These are phyloP conservation scores for Aspergillus caelatus DNA, from an alignment of 2,329 filamentous ascomycete species.

Conservation along the genomic window DNA sequence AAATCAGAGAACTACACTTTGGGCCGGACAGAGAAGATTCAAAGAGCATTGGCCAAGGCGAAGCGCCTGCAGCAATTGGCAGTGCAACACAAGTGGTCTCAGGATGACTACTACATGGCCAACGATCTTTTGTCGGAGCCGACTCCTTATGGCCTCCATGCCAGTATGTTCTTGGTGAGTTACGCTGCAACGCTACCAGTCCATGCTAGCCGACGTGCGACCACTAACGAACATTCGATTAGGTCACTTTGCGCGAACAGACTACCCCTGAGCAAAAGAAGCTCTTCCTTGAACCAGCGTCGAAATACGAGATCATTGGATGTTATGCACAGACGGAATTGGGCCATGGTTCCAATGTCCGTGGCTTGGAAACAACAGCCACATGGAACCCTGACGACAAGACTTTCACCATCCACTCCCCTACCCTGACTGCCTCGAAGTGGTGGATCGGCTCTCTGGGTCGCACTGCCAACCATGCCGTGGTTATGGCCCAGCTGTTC, in stretches of 20 bases:
- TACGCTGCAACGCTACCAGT: too few species aligned
- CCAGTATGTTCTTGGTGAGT: constrained; percentile 67
- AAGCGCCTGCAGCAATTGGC: constrained; percentile 71
- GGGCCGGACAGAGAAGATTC: constrained; percentile 69
- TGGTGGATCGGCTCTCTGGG: constrained; percentile 86
- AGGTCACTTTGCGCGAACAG: constrained; percentile 72
- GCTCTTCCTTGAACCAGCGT: constrained; percentile 69
- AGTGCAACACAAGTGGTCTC: constrained; percentile 67
- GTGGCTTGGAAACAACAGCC: constrained; percentile 71
- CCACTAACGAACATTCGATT: constrained; percentile 16
- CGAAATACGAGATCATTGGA: constrained; percentile 72
- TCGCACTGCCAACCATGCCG: constrained; percentile 73
- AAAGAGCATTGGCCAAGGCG: constrained; percentile 68
- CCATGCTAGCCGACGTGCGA: not conserved
- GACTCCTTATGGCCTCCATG: constrained; percentile 73
- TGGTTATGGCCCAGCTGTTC: constrained; percentile 77
- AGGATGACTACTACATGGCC: constrained; percentile 66
- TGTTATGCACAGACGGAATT: constrained; percentile 83
- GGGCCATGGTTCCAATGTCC: constrained; percentile 76
- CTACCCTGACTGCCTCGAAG: constrained; percentile 73
- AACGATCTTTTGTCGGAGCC: constrained; percentile 73
- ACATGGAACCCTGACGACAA: constrained; percentile 74
- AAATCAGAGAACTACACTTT: constrained; percentile 78
- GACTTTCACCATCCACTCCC: constrained; percentile 75
- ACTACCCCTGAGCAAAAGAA: constrained; percentile 73